Conservation (phyloP, 1,139 yeast genomes). For the Magnusiomyces paraingens region DNA sequence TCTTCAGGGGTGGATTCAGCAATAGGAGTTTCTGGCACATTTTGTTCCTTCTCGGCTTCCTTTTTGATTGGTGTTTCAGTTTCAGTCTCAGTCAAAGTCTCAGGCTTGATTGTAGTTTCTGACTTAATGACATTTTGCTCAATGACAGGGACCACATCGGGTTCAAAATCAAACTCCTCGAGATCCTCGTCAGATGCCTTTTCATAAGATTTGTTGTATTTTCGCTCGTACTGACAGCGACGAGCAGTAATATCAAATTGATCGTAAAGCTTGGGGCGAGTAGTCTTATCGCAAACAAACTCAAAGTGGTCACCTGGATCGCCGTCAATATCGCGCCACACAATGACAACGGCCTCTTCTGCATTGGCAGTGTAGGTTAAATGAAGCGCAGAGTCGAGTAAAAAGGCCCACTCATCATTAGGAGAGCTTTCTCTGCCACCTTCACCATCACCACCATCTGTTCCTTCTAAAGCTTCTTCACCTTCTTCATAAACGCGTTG, state of each 20-base stretch:
- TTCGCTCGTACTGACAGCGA: slow-evolving; percentile 71
- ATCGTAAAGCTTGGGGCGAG: slow-evolving; percentile 51
- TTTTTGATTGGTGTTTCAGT: neutral
- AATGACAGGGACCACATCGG: slow-evolving; percentile 12
- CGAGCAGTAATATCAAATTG: slow-evolving; percentile 58
- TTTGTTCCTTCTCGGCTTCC: neutral
- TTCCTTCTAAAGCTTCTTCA: slow-evolving; percentile 49
- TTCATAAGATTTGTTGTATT: slow-evolving; percentile 42
- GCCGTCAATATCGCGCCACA: slow-evolving; percentile 81
- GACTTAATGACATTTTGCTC: no score
- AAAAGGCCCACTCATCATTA: slow-evolving; percentile 60
- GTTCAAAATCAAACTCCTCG: slow-evolving; percentile 48
- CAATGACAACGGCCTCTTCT: slow-evolving; percentile 47
- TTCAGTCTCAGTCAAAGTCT: neutral
- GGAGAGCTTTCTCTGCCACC: slow-evolving; percentile 18
- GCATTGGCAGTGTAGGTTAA: slow-evolving; percentile 40
- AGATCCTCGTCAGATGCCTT: slow-evolving; percentile 41
- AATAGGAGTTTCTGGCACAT: neutral
- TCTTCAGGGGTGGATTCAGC: neutral
- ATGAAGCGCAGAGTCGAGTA: slow-evolving; percentile 57
- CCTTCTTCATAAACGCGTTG: slow-evolving; percentile 65
- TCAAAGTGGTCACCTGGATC: slow-evolving; percentile 84
- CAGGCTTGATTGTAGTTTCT: no score
- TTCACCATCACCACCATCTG: slow-evolving; percentile 46
- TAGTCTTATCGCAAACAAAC: slow-evolving; percentile 64